Evolutionary conservation across 805 yeast genomes (phyloP).

Genomic region (Yarrowia porcina): DNA sequence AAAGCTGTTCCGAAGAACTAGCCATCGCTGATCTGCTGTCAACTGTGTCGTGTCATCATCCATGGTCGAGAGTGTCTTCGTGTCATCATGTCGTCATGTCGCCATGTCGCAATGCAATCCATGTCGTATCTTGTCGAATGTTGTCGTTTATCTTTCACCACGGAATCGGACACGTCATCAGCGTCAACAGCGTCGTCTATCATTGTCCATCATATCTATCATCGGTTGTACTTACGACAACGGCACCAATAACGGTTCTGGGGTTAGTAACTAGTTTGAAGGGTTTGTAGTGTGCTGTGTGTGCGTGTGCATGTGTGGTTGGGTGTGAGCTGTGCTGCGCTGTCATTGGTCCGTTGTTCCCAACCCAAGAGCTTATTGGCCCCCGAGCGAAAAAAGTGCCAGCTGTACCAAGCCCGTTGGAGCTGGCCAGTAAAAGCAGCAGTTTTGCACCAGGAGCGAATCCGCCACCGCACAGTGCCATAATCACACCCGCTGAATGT

Average conservation of each 20-base stretch:
- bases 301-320: constrained; percentile 1
- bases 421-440: background rate
- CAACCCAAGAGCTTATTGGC: constrained; percentile 18
- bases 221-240: constrained; percentile 53
- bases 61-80: background rate
- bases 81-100: background rate
- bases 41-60: background rate
- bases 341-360: constrained; percentile 16
- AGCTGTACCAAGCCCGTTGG: background rate
- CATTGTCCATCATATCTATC: background rate
- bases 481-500: background rate
- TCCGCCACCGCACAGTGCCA: background rate
- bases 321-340: constrained; percentile 9
- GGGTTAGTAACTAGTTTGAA: constrained; percentile 21
- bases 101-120: background rate
- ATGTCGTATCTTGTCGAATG: too few species aligned
- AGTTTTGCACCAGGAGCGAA: background rate
- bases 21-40: too few species aligned
- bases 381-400: constrained; percentile 9
- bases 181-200: background rate
- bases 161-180: background rate
- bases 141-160: too few species aligned
- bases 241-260: constrained; percentile 98
- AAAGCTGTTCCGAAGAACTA: too few species aligned
- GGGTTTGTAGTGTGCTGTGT: background rate